Evolutionary conservation across 208 protist species (phyloP), one percentile per base, ranked within the genome.

Genomic region (Leptomonas pyrrhocoris): DNA sequence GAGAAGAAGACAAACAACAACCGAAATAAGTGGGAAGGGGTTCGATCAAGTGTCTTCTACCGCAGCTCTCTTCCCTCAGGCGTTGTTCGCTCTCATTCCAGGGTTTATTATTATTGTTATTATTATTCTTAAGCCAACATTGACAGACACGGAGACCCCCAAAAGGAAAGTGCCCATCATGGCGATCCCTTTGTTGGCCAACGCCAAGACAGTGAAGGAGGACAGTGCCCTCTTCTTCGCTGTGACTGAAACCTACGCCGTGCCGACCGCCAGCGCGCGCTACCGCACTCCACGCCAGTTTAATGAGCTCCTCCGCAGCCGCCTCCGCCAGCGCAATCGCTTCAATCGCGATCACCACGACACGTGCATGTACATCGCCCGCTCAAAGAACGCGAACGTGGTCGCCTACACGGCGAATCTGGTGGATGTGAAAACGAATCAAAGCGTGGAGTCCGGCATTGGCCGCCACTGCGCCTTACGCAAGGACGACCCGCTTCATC

Each of bases 361-460:
- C 77, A 94, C 84, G 19, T 90, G 82, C 65, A 79, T 88, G 84
- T 92, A 93, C 74, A 94, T 94, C 66, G 79, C 72, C 42, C 86
- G 89, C 18, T 91, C 80, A 40, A 92, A 92, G 66, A 94, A 94
- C 58, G 58, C 77, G 9, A 94, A 93, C 56, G 72, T 94, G 25
- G 89, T 94, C 4, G 86, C 80, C 36, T 94, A 94, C 86, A 83
- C 83, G 0, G 86, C 84, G 15, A 84, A 88, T 45, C 53, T 83
- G 23, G 49, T 56, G 21, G 66, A 77, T 21, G 49, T 30, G n/a
- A 42, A 42, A 16, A 79, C 55, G n/a, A 43, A 51, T 5, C 23
- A 57, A 45, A 49, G 21, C 46, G 73, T 82, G 13, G 53, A 64
- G 38, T 73, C 55, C 61, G 86, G 83, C 50, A 72, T 72, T 9